A percentile compares a stretch with the other conserved stretches of the same genome.
These are phyloP conservation scores for Domatiomyces catenatus DNA, from an alignment of 2,329 filamentous ascomycete genomes.

Conservation along the genomic window DNA sequence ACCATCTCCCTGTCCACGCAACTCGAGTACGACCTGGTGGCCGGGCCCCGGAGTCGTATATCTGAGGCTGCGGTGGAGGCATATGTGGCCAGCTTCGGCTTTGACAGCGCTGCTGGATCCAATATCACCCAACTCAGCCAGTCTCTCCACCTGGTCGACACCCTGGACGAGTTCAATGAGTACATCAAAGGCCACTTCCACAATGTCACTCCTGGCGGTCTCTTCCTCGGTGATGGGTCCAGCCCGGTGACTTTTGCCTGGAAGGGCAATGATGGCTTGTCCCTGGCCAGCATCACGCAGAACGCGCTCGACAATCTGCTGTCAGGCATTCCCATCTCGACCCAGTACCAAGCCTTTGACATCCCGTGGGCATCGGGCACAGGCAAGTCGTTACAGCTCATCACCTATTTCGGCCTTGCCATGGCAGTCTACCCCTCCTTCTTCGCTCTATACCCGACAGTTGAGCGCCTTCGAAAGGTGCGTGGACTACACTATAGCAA, in stretches of 20 bases:
- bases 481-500: constrained; percentile 82
- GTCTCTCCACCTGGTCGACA: constrained; percentile 42
- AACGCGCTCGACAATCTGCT: constrained; percentile 53
- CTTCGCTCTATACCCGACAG: constrained; percentile 77
- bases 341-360: constrained; percentile 60
- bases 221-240: constrained; percentile 54
- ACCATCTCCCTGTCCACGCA: constrained; percentile 20
- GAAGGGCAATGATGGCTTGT: constrained; percentile 47
- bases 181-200: constrained; percentile 48
- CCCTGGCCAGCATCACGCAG: constrained; percentile 37
- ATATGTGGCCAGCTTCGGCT: constrained; percentile 13
- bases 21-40: constrained; percentile 21
- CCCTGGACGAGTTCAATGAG: constrained; percentile 51
- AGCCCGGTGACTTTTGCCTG: constrained; percentile 55
- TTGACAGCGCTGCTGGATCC: constrained; percentile 18
- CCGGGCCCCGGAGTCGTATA: constrained; percentile 24
- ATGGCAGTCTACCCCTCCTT: constrained; percentile 69
- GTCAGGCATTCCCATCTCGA: constrained; percentile 52
- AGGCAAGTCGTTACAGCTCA: constrained; percentile 60
- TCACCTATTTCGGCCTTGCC: constrained; percentile 67
- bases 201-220: constrained; percentile 60
- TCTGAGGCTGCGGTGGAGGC: constrained; percentile 15
- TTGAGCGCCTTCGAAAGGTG: constrained; percentile 64
- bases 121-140: constrained; percentile 24
- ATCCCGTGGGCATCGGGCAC: constrained; percentile 53